Evolutionary conservation across 1,284 basidiomycete species (phyloP), one percentile per base, ranked within the genome.

Genomic region (Puccinia novopanici): DNA sequence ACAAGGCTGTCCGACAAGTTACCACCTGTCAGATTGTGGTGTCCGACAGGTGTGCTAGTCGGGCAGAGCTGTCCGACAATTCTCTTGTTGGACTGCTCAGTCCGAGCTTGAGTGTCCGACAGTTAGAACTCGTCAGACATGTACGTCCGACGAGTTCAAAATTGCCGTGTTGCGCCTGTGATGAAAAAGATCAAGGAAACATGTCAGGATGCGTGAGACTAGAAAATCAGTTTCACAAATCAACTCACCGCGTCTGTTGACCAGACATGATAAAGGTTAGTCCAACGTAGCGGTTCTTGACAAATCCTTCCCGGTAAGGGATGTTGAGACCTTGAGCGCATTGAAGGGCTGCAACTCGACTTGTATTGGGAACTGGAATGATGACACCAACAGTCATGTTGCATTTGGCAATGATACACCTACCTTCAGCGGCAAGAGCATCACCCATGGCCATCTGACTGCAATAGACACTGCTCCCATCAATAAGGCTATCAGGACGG

Each of bases 241-340:
- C 10, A 59, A 81, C 87, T 68, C 83, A 90, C 91, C 93, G 89
- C 90, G 92, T 92, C 86, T 92, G 91, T 85, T 99, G 97, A 34
- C 96, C 97, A 10, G 97, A 96, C 97, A 99, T 99, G 87, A 99
- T 99, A 87, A 99, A 99, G 0, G 97, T 99, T 82, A 97, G 89
- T 3, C 96, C 97, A 68, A 99, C 94, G 87, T 99, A 99, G 67
- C 97, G 91, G 87, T 99, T 99, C 89, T 99, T 99, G 84, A 99
- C 91, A 86, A 99, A 99, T 3, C 97, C 97, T 88, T 99, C 97
- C 71, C 97, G 90, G 87, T 99, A 99, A 2, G 97, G 96, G 45
- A 99, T 88, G 22, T 89, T 86, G 72, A 99, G 89, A 85, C 91
- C 92, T 86, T 99, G 96, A 27, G 97, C 97, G 65, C 96, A 88